These are phyloP conservation scores for Backusella parvicylindrica DNA, from an alignment of 192 early-diverging fungal genomes.

Conservation along the genomic window DNA sequence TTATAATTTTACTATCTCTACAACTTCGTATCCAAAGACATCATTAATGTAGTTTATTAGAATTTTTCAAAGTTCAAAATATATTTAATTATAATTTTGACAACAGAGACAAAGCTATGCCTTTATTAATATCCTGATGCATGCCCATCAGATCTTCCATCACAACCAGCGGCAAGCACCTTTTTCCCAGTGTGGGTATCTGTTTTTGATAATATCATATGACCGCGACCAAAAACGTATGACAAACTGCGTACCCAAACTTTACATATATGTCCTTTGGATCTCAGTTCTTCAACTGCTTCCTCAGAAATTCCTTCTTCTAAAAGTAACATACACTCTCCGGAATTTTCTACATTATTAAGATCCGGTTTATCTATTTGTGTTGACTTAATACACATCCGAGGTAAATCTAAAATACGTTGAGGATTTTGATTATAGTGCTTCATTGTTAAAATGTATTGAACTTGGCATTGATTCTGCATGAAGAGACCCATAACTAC, in stretches of 20 bases:
- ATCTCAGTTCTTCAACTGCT: slow-evolving; percentile 42
- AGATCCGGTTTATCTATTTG: slow-evolving; percentile 8
- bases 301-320: slow-evolving; percentile 61
- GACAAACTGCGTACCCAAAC: slow-evolving; percentile 40
- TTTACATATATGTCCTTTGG: slow-evolving; percentile 56
- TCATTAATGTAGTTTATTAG: too few relatives aligned
- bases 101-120: too few relatives aligned
- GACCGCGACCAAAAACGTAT: slow-evolving; percentile 67
- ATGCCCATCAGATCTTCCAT: slow-evolving; percentile 57
- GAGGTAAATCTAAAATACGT: slow-evolving; percentile 61
- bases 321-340: slow-evolving; percentile 37
- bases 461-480: slow-evolving; percentile 82
- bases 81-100: too few relatives aligned
- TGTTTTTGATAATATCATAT: slow-evolving; percentile 51
- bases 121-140: slow-evolving; percentile 51
- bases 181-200: slow-evolving; percentile 38
- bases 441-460: slow-evolving; percentile 66
- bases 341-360: slow-evolving; percentile 16
- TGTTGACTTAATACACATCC: slow-evolving; percentile 56
- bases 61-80: too few relatives aligned
- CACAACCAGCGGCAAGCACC: slow-evolving; percentile 50
- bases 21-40: too few relatives aligned
- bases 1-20: too few relatives aligned
- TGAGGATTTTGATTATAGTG: slow-evolving; percentile 59
- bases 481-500: slow-evolving; percentile 70